Evolutionary conservation across 2,329 filamentous ascomycete genomes (phyloP).

Genomic region (Aspergillus proliferans): DNA sequence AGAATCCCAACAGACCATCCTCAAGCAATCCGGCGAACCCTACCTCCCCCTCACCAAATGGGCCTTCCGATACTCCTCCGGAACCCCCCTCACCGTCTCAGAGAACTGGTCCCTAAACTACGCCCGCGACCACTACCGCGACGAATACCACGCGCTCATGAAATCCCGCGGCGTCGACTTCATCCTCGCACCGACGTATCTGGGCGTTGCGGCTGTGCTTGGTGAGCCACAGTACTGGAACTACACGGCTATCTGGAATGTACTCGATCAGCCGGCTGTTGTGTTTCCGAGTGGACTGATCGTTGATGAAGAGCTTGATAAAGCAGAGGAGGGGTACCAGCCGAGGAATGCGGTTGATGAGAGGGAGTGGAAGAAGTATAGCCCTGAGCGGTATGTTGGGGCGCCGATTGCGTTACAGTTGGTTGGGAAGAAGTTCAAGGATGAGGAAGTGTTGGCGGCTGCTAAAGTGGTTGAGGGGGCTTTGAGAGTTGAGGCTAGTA

Average conservation of each 20-base stretch:
- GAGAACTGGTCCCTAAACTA: constrained; percentile 24
- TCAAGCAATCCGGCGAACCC: constrained; percentile 40
- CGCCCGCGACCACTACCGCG: constrained; percentile 22
- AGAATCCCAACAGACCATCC: constrained; percentile 20
- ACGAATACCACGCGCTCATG: constrained; percentile 27
- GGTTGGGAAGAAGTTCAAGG: constrained; percentile 45
- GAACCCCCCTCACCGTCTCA: constrained; percentile 17
- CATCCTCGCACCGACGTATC: constrained; percentile 24
- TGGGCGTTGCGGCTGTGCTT: constrained; percentile 22
- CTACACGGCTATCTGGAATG: constrained; percentile 58
- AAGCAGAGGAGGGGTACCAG: constrained; percentile 13
- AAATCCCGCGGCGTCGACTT: constrained; percentile 25
- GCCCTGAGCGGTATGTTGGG: constrained; percentile 28
- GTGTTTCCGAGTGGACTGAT: constrained; percentile 38
- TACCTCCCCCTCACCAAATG: constrained; percentile 41
- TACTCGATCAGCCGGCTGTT: constrained; percentile 56
- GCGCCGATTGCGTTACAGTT: constrained; percentile 50
- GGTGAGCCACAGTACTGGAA: constrained; percentile 32
- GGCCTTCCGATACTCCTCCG: constrained; percentile 22
- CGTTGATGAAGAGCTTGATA: constrained; percentile 22
- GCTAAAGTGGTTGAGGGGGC: constrained; percentile 20
- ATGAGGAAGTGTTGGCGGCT: constrained; percentile 44
- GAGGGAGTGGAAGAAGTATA: constrained; percentile 28
- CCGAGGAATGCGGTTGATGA: constrained; percentile 22
- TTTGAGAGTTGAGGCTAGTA: neutral